A percentile compares a stretch with the other conserved stretches of the same genome.
phyloP scores from a whole-genome alignment of 108 stramenopile species.

The Licmophora abbreviata region DNA sequence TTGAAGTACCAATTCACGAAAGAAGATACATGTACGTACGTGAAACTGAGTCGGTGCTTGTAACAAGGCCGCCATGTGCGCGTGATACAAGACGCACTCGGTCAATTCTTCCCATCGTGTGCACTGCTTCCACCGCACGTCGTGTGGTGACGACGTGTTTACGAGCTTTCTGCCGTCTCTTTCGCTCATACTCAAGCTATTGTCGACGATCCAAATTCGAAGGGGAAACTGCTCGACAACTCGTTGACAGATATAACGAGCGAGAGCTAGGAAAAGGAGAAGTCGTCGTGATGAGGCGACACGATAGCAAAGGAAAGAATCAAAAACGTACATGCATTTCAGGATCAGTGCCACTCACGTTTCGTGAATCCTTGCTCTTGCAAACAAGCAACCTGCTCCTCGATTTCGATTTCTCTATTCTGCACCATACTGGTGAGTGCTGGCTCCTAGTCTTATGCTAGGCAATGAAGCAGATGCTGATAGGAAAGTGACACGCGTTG shows the following conservation, averaged over 20 bases:
- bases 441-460: too few species aligned
- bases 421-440: too few species aligned
- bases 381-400: too few species aligned
- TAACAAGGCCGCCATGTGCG: conserved; percentile 44
- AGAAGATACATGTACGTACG: conserved; percentile 8
- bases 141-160: background rate
- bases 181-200: conserved; percentile 55
- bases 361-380: too few species aligned
- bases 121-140: conserved; percentile 10
- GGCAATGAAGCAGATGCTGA: too few species aligned
- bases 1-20: conserved; percentile 10
- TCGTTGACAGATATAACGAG: background rate
- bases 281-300: too few species aligned
- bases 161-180: conserved; percentile 45
- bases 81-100: conserved; percentile 59
- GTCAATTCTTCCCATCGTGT: conserved; percentile 71
- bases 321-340: too few species aligned
- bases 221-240: conserved; percentile 4
- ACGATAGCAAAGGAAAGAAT: too few species aligned
- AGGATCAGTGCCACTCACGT: too few species aligned
- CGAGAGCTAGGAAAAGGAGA: background rate
- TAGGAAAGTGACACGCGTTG: too few species aligned
- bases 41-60: conserved; percentile 56
- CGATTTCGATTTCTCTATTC: too few species aligned
- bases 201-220: conserved; percentile 51